These are phyloP conservation scores for Circinella minor DNA, from an alignment of 371 early-diverging fungal genomes.

Conservation along the genomic window DNA sequence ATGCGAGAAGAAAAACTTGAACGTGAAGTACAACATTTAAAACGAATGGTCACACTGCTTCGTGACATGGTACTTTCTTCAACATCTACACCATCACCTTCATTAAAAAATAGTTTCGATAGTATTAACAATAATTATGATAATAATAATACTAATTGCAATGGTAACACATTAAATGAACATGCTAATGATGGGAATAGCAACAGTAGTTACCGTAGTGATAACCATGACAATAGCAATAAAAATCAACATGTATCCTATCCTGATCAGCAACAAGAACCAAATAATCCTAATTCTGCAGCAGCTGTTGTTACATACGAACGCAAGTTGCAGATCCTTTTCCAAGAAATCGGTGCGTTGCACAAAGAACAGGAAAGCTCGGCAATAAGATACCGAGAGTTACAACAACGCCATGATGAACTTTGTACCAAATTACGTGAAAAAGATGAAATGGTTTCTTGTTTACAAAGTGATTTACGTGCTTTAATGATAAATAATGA, in stretches of 20 bases:
- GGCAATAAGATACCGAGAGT: not conserved
- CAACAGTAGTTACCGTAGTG: not conserved
- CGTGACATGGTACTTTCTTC: not conserved
- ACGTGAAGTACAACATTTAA: constrained; percentile 4
- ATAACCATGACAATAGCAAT: not conserved
- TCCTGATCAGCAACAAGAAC: too few relatives aligned
- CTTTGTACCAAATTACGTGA: not conserved
- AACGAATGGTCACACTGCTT: constrained; percentile 6
- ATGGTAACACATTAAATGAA: not conserved
- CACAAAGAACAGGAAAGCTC: not conserved
- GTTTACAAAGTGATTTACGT: constrained; percentile 8
- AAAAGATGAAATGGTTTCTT: constrained; percentile 7
- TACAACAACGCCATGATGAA: constrained; percentile 1
- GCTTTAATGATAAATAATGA: not conserved
- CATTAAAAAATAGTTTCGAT: not conserved
- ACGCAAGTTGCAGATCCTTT: constrained; percentile 12
- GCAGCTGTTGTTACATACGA: constrained; percentile 1
- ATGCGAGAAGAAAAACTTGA: not conserved
- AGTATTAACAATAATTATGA: not conserved
- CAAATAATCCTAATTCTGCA: too few relatives aligned
- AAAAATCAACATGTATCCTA: too few relatives aligned
- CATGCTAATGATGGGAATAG: not conserved
- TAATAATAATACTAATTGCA: too few relatives aligned
- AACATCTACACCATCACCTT: not conserved
- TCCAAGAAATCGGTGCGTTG: constrained; percentile 9